Evolutionary conservation across 2,329 filamentous ascomycete genomes (phyloP), one percentile per base, ranked within the genome.

Genomic region (Elsinoe arachidis): DNA sequence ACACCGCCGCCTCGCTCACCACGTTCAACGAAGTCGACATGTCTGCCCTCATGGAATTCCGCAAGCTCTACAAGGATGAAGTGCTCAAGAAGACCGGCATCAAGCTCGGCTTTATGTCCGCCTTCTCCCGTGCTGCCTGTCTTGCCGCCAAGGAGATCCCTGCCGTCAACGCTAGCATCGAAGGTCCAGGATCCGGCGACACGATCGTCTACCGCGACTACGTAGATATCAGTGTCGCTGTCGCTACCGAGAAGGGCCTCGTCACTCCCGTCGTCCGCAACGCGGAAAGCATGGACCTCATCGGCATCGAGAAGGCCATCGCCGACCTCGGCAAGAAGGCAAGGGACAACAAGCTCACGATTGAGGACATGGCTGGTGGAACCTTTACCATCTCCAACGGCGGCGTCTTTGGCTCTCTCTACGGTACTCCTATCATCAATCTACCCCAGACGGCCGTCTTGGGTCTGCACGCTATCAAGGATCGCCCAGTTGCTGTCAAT

Each of bases 21-120:
- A 99, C 93, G 23, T 99, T 99, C 81, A 96, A 99, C 74, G 92
- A 97, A 75, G 93, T 99, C 61, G 93, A 99, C 73, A 99, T 99
- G 93, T 95, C 92, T 33, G 89, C 87, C 19, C 79, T 99, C 52
- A 96, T 97, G 87, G 90, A 96, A 62, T 92, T 99, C 78, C 87
- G 93, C 66, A 96, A 95, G 74, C 79, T 90, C 47, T 97, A 97
- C 82, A 97, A 97, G 79, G 92, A 97, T 60, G 91, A 96, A 59
- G 78, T 96, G 19, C 78, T 97, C 58, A 96, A 97, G 81, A 95
- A 92, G 79, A 93, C 89, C 9, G 92, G 91, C 44, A 87, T 97
- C 59, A 99, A 97, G 79, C 86, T 99, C 56, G 93, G 93, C n/a
- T 99, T 97, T 79, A 97, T 99, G 92, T 93, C 90, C 72, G 92